phyloP scores from a whole-genome alignment of 345 rosid species.

The Boechera retrofracta region DNA sequence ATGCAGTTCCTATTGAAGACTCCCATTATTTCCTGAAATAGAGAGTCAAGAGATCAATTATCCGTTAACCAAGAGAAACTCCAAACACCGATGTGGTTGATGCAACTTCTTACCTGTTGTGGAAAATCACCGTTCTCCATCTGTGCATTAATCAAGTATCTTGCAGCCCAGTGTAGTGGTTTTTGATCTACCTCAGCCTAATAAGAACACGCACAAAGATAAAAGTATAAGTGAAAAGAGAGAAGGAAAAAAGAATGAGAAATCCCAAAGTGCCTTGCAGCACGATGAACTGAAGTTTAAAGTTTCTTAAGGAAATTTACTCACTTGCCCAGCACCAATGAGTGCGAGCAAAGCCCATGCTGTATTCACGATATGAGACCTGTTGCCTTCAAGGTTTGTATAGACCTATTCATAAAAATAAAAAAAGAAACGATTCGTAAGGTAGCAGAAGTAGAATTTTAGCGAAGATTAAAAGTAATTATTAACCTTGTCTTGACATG shows the following conservation, averaged over 20 bases:
- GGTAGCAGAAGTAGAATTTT: conserved; percentile 15
- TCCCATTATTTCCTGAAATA: conserved; percentile 76
- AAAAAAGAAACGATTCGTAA: not conserved
- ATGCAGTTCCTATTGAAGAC: conserved; percentile 74
- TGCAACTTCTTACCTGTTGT: conserved; percentile 55
- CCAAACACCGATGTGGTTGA: conserved; percentile 8
- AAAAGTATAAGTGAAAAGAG: not conserved
- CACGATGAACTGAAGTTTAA: not conserved
- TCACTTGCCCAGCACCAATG: conserved; percentile 72
- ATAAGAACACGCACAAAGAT: conserved; percentile 34
- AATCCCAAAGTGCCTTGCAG: not conserved
- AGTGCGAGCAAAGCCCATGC: conserved; percentile 72
- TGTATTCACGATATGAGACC: conserved; percentile 65
- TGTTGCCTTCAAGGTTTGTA: conserved; percentile 59
- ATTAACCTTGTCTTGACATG: conserved; percentile 85
- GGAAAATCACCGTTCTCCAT: conserved; percentile 80
- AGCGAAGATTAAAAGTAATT: not conserved
- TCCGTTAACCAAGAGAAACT: not conserved
- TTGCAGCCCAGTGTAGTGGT: conserved; percentile 67
- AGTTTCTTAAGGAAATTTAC: conserved; percentile 11
- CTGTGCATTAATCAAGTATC: conserved; percentile 62
- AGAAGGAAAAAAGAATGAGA: not conserved
- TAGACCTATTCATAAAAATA: conserved; percentile 50
- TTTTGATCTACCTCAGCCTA: conserved; percentile 67
- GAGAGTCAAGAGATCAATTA: not conserved